These are phyloP conservation scores for Buxus sempervirens DNA, from an alignment of 164 flowering plant genomes.

Conservation along the genomic window DNA sequence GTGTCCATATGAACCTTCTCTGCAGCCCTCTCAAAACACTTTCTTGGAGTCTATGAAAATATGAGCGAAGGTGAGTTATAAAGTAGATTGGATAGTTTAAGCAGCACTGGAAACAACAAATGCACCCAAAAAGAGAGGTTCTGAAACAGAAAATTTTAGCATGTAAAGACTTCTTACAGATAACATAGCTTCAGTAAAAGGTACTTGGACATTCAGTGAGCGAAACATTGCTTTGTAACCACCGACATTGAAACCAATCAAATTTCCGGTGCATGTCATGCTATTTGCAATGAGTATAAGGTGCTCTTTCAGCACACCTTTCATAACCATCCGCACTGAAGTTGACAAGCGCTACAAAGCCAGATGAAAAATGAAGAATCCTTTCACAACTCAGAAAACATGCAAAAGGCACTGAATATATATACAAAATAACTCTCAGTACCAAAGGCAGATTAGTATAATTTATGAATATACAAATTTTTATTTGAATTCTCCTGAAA, in stretches of 20 bases:
- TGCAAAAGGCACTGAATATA: background rate
- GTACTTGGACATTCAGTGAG: conserved; percentile 70
- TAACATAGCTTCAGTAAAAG: conserved; percentile 89
- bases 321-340: conserved; percentile 72
- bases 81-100: background rate
- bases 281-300: conserved; percentile 74
- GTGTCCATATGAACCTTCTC: conserved; percentile 76
- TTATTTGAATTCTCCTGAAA: too few relatives aligned
- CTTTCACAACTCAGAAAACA: background rate
- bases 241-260: conserved; percentile 78
- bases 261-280: conserved; percentile 79
- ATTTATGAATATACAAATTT: too few relatives aligned
- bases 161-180: conserved; percentile 49
- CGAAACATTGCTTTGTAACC: conserved; percentile 78
- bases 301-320: conserved; percentile 88
- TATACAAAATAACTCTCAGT: background rate
- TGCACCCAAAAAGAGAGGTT: too few relatives aligned
- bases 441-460: too few relatives aligned
- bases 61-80: background rate
- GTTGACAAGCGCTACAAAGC: conserved; percentile 72
- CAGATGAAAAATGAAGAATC: background rate
- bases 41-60: conserved; percentile 60
- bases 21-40: conserved; percentile 92
- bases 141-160: background rate
- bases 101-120: background rate